A percentile compares a stretch with the other conserved stretches of the same genome.
Conservation (phyloP, 495 filamentous ascomycete genomes). For the Talaromyces borbonicus region DNA sequence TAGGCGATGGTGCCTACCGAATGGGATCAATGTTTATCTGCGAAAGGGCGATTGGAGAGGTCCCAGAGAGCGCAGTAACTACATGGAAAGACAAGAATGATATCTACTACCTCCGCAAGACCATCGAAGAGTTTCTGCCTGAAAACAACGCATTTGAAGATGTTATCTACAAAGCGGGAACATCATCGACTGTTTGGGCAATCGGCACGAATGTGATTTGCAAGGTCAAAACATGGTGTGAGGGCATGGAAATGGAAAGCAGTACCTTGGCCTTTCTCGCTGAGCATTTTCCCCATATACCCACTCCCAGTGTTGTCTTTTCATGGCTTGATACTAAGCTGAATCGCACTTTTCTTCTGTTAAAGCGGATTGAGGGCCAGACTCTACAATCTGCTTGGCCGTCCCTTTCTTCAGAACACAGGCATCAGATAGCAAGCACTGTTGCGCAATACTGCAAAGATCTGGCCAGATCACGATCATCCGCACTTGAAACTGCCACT, state of each 20-base stretch:
- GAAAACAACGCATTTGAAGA: background rate
- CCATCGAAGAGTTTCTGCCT: background rate
- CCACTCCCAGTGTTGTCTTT: background rate
- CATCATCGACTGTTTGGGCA: background rate
- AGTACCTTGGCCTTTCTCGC: background rate
- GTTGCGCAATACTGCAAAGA: background rate
- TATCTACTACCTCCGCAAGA: background rate
- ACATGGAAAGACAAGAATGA: background rate
- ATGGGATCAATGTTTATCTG: too few species aligned
- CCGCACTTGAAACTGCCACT: background rate
- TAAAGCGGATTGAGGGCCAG: background rate
- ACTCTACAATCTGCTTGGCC: background rate
- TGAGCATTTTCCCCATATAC: background rate
- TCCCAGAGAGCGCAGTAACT: background rate
- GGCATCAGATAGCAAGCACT: background rate
- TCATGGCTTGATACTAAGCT: background rate
- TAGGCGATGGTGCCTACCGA: too few species aligned
- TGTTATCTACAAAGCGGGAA: background rate
- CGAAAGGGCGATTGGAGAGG: too few species aligned
- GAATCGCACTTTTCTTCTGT: background rate
- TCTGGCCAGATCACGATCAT: background rate
- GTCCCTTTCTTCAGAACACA: background rate
- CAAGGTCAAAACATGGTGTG: conserved; percentile 4
- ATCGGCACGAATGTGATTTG: background rate
- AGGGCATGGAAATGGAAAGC: conserved; percentile 4